A percentile compares a stretch with the other conserved stretches of the same genome.
phyloP scores from a whole-genome alignment of 106 monocot genomes.

The Dendrobium chrysotoxum region DNA sequence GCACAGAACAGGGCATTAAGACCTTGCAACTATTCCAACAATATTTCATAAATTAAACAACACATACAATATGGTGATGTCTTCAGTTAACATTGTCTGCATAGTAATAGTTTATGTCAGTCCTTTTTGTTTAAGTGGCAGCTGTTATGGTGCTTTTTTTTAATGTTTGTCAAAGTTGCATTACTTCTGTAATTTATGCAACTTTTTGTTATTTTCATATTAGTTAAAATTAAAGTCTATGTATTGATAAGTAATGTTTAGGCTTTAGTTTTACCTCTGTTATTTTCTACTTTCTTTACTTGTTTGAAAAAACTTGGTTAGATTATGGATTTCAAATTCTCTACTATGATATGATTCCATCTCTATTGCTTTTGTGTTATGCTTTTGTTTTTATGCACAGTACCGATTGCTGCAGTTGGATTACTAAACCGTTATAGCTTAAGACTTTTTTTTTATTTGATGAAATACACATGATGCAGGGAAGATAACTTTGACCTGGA shows the following conservation, averaged over 20 bases:
- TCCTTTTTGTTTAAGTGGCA: neutral
- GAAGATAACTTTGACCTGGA: conserved; percentile 33
- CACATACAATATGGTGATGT: no score
- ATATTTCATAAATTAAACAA: no score
- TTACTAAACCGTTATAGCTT: neutral
- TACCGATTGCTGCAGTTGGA: neutral
- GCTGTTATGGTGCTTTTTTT: neutral
- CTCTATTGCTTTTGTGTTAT: conserved; percentile 1
- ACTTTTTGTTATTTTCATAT: neutral
- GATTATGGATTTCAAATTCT: neutral
- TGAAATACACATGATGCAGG: conserved; percentile 19
- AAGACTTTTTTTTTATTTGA: neutral
- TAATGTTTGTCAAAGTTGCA: neutral
- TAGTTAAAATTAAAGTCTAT: neutral
- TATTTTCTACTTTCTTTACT: neutral
- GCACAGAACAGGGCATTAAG: no score
- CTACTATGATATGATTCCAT: neutral
- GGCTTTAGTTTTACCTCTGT: neutral
- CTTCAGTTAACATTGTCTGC: neutral
- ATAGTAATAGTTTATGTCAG: neutral
- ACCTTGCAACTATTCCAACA: no score
- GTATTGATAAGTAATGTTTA: neutral
- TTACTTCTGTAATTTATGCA: neutral
- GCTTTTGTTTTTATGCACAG: neutral
- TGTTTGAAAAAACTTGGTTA: neutral